Percentiles rank a stretch among this genome's conserved stretches.
Conservation (phyloP, 768 basidiomycete genomes). For the Strobilomyces echinocephalus region DNA sequence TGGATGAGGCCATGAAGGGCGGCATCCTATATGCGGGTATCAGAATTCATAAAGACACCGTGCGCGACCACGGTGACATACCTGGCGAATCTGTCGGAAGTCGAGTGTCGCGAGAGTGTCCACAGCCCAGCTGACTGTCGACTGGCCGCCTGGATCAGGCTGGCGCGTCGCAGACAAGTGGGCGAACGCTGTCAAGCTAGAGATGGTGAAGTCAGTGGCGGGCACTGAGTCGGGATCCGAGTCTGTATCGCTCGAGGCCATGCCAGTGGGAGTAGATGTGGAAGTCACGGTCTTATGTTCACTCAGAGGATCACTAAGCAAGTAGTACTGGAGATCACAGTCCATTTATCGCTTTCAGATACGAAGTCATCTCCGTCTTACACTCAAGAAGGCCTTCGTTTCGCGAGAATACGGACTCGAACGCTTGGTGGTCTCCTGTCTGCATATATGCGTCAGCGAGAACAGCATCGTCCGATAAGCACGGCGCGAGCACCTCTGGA, state of each 20-base stretch:
- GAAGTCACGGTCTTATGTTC: neutral
- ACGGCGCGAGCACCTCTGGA: slow-evolving; percentile 47
- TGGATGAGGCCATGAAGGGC: slow-evolving; percentile 33
- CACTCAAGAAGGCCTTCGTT: slow-evolving; percentile 47
- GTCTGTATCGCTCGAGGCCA: slow-evolving; percentile 52
- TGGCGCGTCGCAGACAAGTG: slow-evolving; percentile 11
- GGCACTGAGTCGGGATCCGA: slow-evolving; percentile 44
- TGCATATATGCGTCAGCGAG: slow-evolving; percentile 28
- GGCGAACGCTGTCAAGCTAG: slow-evolving; percentile 19
- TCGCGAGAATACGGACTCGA: slow-evolving; percentile 62
- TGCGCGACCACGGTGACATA: slow-evolving; percentile 1
- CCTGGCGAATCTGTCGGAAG: slow-evolving; percentile 29
- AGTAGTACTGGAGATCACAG: slow-evolving; percentile 32
- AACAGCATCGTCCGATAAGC: neutral
- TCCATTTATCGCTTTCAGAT: slow-evolving; percentile 54
- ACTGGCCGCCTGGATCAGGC: neutral
- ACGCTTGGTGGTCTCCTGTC: slow-evolving; percentile 51
- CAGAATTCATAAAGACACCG: neutral
- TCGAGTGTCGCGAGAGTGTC: slow-evolving; percentile 25
- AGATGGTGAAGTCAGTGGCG: slow-evolving; percentile 6
- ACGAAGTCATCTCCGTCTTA: slow-evolving; percentile 51
- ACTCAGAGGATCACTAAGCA: neutral
- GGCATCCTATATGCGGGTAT: slow-evolving; percentile 26
- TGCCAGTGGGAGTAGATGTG: slow-evolving; percentile 10
- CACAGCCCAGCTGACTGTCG: slow-evolving; percentile 22